Conservation (phyloP, 2,329 filamentous ascomycete genomes). For the Drechslerella stenobrocha region DNA sequence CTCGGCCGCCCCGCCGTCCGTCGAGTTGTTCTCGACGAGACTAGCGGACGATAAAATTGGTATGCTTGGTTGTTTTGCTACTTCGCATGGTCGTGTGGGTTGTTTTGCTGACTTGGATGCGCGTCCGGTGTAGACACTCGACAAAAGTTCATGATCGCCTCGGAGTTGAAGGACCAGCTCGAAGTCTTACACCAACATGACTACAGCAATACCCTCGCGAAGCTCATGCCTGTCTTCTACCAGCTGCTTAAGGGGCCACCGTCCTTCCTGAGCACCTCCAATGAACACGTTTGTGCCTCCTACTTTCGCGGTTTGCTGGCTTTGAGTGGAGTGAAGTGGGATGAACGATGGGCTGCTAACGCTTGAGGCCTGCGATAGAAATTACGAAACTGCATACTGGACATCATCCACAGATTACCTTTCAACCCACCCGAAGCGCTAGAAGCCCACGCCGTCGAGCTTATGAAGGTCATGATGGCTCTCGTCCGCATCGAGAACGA, state of each 20-base stretch:
- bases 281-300: slow-evolving; percentile 70
- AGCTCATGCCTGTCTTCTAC: slow-evolving; percentile 86
- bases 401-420: slow-evolving; percentile 87
- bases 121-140: slow-evolving; percentile 67
- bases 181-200: slow-evolving; percentile 78
- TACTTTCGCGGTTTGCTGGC: not conserved
- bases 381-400: slow-evolving; percentile 87
- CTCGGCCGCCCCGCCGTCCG: slow-evolving; percentile 34
- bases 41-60: slow-evolving; percentile 48
- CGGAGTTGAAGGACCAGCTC: slow-evolving; percentile 84
- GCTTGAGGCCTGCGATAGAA: slow-evolving; percentile 61
- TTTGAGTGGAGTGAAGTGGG: not conserved
- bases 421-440: slow-evolving; percentile 75
- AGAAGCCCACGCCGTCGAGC: slow-evolving; percentile 83
- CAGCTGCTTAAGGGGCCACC: slow-evolving; percentile 81
- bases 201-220: slow-evolving; percentile 80
- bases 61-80: slow-evolving; percentile 6
- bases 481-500: slow-evolving; percentile 92
- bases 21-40: slow-evolving; percentile 48
- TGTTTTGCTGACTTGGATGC: slow-evolving; percentile 2
- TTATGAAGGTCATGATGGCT: slow-evolving; percentile 86
- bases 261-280: slow-evolving; percentile 85
- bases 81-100: not conserved
- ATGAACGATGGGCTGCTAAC: slow-evolving; percentile 16
- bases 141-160: slow-evolving; percentile 77